These are phyloP conservation scores for Paecilomyces dactylethromorphus DNA, from an alignment of 2,329 filamentous ascomycete species.

Conservation along the genomic window DNA sequence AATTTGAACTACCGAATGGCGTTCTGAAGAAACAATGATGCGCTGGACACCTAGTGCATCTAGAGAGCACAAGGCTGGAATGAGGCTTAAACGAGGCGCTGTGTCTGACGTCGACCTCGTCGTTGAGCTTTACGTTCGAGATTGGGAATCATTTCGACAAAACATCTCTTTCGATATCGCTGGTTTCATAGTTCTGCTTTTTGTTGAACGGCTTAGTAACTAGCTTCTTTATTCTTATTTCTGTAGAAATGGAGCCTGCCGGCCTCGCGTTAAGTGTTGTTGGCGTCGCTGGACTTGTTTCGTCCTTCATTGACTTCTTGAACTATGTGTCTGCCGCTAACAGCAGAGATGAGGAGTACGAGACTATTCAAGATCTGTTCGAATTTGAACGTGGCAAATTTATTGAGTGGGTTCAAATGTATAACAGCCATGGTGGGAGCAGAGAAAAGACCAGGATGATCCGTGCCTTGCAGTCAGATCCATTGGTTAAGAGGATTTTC, in stretches of 20 bases:
- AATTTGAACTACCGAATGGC: not conserved
- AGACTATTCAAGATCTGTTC: not conserved
- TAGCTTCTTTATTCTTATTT: not conserved
- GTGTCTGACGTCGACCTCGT: not conserved
- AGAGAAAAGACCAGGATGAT: not conserved
- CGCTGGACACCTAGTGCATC: not conserved
- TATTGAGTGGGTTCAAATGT: not conserved
- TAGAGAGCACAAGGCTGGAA: not conserved
- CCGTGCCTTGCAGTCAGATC: not conserved
- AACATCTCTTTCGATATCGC: no score
- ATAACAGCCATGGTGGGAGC: not conserved
- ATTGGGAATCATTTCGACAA: not conserved
- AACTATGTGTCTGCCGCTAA: not conserved
- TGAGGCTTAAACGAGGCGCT: not conserved
- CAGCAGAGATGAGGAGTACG: not conserved
- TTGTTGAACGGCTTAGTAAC: not conserved
- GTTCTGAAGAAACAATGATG: not conserved
- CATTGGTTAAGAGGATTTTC: not conserved
- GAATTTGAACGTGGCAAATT: not conserved
- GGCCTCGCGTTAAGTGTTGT: not conserved
- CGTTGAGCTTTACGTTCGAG: not conserved
- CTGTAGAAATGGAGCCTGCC: not conserved
- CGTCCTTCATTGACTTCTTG: not conserved
- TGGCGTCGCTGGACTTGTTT: not conserved
- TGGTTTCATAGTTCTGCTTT: no score